Conservation (phyloP, 108 stramenopile species). For the Epipyxis sp. region DNA sequence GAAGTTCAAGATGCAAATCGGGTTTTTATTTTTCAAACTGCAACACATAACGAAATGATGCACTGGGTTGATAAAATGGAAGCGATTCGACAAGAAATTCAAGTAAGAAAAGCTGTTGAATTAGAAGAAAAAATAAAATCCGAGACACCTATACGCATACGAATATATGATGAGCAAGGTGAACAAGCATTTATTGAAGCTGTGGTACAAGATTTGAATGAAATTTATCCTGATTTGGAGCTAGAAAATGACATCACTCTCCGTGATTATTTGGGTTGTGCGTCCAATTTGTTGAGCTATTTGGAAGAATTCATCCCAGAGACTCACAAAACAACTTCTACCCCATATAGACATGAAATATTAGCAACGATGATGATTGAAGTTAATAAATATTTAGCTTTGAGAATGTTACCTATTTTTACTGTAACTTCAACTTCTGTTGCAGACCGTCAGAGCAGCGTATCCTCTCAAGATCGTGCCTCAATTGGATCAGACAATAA, state of each 20-base stretch:
- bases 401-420: not conserved
- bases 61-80: conserved; percentile 2
- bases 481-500: too few relatives aligned
- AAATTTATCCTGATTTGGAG: not conserved
- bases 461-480: too few relatives aligned
- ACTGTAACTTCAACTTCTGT: not conserved
- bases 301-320: conserved; percentile 10
- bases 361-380: not conserved
- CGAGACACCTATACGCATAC: not conserved
- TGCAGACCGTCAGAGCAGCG: not conserved
- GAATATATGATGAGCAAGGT: not conserved
- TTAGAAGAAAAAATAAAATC: not conserved
- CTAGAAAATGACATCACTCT: not conserved
- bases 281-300: not conserved
- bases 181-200: not conserved
- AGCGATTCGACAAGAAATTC: not conserved
- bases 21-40: not conserved
- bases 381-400: not conserved
- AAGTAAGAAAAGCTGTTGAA: not conserved
- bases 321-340: not conserved
- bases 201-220: not conserved
- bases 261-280: not conserved
- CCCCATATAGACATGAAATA: not conserved
- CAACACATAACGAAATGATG: not conserved
- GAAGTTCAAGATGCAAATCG: not conserved